phyloP scores from a whole-genome alignment of 164 flowering plant genomes.

The Tetracentron sinense region DNA sequence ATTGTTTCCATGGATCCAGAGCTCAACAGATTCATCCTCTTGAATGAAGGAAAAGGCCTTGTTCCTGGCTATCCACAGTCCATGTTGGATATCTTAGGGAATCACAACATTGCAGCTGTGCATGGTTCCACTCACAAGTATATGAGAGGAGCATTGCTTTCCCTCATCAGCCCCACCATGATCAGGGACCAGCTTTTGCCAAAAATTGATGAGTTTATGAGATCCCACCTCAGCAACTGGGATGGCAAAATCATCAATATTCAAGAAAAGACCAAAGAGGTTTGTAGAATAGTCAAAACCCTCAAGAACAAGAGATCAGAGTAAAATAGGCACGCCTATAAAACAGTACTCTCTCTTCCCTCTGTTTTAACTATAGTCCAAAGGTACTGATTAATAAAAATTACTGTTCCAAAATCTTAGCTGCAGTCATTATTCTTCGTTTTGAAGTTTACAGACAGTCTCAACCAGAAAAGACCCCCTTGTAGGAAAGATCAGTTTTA shows the following conservation, averaged over 20 bases:
- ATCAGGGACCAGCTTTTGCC: constrained; percentile 70
- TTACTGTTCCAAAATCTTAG: no score
- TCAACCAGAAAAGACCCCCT: background rate
- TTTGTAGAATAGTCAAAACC: constrained; percentile 17
- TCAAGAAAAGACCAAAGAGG: constrained; percentile 90
- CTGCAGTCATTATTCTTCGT: no score
- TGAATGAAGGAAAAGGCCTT: constrained; percentile 88
- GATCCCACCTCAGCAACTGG: constrained; percentile 70
- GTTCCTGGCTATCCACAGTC: constrained; percentile 97
- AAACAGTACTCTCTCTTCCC: background rate
- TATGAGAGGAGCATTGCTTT: constrained; percentile 83
- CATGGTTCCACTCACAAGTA: constrained; percentile 72
- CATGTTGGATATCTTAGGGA: constrained; percentile 83
- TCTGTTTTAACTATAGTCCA: background rate
- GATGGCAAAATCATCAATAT: constrained; percentile 54
- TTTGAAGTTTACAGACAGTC: background rate
- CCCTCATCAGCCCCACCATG: constrained; percentile 64
- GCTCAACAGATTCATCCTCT: constrained; percentile 74
- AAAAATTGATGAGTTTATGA: constrained; percentile 78
- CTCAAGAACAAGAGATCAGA: background rate
- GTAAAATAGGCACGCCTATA: background rate
- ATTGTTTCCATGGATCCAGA: constrained; percentile 95
- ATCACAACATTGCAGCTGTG: constrained; percentile 85
- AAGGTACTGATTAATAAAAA: no score
- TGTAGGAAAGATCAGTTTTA: no score